Conservation (phyloP, 208 protist species). For the Leishmania tarentolae region DNA sequence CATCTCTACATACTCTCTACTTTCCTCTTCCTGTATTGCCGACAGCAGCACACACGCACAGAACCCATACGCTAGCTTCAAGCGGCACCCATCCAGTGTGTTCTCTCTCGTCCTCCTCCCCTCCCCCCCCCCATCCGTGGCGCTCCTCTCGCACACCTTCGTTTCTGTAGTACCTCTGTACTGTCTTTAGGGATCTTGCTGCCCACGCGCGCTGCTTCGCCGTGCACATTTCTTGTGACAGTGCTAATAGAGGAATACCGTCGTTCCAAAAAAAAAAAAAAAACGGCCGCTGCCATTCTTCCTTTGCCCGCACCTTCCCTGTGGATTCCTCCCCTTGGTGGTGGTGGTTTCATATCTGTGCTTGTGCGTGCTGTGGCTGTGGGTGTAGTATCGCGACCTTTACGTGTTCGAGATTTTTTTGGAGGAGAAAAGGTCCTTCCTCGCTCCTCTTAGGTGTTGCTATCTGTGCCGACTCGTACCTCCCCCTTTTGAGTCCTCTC, state of each 20-base stretch:
- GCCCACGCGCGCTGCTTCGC: background rate
- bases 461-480: background rate
- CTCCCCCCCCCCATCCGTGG: background rate
- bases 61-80: background rate
- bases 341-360: background rate
- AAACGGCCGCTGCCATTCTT: background rate
- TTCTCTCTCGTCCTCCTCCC: background rate
- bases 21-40: background rate
- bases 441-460: background rate
- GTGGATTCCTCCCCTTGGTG: background rate
- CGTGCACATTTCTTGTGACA: background rate
- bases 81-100: background rate
- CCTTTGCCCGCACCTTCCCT: background rate
- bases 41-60: background rate
- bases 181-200: background rate
- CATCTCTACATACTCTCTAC: background rate
- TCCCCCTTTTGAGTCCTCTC: background rate
- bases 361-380: conserved; percentile 2
- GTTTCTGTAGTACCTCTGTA: background rate
- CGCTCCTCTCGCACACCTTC: background rate
- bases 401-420: background rate
- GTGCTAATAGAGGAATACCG: background rate
- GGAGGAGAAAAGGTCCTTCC: background rate
- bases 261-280: too few relatives aligned
- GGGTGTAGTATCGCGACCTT: background rate